Evolutionary conservation across 148 eudicot species (phyloP).

Genomic region (Rhododendron mucronatum): DNA sequence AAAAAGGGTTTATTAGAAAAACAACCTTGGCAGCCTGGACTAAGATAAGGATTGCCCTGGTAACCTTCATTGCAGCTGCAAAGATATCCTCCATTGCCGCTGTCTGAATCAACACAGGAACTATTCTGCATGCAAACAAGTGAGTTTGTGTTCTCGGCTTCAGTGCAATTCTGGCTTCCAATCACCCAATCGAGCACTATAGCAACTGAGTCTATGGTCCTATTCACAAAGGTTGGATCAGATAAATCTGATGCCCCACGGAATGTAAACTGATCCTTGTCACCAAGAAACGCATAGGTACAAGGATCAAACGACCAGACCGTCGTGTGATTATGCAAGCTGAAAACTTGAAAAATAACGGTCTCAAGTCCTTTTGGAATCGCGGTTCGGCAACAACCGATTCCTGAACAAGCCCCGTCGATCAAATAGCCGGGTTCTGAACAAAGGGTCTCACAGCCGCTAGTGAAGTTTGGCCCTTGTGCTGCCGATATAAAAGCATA

Average conservation of each 20-base stretch:
- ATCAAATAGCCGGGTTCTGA: constrained; percentile 16
- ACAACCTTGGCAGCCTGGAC: constrained; percentile 38
- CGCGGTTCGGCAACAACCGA: constrained; percentile 49
- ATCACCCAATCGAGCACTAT: constrained; percentile 42
- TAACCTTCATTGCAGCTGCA: constrained; percentile 33
- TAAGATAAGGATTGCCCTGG: constrained; percentile 38
- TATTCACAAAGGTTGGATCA: constrained; percentile 23
- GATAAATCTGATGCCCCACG: constrained; percentile 28
- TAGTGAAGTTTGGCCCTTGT: constrained; percentile 11
- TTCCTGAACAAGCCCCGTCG: constrained; percentile 37
- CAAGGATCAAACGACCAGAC: constrained; percentile 34
- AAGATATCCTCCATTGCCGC: constrained; percentile 30
- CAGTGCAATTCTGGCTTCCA: constrained; percentile 28
- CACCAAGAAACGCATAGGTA: constrained; percentile 43
- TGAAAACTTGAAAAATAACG: not conserved
- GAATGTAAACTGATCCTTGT: constrained; percentile 22
- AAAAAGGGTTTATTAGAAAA: not conserved
- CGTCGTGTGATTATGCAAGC: constrained; percentile 5
- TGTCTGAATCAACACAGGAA: constrained; percentile 27
- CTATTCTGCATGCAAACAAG: constrained; percentile 25
- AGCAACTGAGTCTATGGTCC: constrained; percentile 22
- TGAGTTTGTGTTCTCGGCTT: not conserved
- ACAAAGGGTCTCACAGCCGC: constrained; percentile 33
- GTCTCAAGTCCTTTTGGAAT: constrained; percentile 32
- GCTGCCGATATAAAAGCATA: not conserved